Evolutionary conservation across 2,329 filamentous ascomycete genomes (phyloP).

Genomic region (Claviceps citrina): DNA sequence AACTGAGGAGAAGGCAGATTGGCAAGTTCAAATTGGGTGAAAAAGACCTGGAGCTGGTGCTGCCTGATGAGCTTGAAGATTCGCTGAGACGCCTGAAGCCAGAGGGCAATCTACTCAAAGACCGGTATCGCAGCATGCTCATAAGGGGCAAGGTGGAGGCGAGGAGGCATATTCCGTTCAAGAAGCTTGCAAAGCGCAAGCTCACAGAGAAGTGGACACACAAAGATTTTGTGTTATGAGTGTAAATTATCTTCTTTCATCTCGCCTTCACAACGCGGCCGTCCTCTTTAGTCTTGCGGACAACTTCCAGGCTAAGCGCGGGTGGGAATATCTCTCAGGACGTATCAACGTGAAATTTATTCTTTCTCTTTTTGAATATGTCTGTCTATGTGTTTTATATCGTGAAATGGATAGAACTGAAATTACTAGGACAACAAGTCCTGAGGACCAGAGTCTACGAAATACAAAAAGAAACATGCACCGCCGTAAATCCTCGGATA

Average conservation of each 20-base stretch:
- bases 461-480: background rate
- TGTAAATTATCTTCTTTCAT: background rate
- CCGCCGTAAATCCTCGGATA: background rate
- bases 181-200: conserved; percentile 67
- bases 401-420: background rate
- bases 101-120: conserved; percentile 87
- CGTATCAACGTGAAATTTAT: background rate
- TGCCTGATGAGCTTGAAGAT: conserved; percentile 72
- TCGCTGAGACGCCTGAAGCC: conserved; percentile 72
- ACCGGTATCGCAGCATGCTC: conserved; percentile 78
- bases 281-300: background rate
- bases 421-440: background rate
- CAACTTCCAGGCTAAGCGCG: background rate
- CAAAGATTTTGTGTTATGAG: conserved; percentile 58
- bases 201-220: conserved; percentile 92
- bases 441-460: background rate
- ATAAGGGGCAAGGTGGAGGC: conserved; percentile 81
- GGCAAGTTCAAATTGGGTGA: conserved; percentile 62
- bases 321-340: background rate
- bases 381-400: background rate
- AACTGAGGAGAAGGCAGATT: conserved; percentile 55
- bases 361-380: background rate
- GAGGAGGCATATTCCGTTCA: conserved; percentile 61
- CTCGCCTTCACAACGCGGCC: background rate
- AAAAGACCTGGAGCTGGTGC: conserved; percentile 62